Percentiles rank a stretch among this genome's conserved stretches.
phyloP scores from a whole-genome alignment of 164 flowering plant genomes.

The Litsea cubeba region DNA sequence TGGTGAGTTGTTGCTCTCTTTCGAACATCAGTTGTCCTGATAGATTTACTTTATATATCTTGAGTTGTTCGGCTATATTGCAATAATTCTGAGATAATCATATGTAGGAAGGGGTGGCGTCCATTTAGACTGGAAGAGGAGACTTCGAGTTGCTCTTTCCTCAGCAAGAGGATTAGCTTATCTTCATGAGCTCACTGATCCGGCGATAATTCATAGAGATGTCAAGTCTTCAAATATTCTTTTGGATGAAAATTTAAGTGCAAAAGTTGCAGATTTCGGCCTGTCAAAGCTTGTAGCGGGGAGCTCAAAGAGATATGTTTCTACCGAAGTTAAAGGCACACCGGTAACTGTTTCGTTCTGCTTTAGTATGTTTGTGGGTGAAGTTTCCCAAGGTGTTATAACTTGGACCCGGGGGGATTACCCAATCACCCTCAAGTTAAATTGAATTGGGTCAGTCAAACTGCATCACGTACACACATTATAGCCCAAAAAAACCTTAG shows the following conservation, averaged over 20 bases:
- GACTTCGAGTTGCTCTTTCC: conserved; percentile 33
- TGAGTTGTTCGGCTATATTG: neutral
- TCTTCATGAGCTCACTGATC: conserved; percentile 39
- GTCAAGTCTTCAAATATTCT: conserved; percentile 39
- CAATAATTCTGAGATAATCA: neutral
- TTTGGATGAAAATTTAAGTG: conserved; percentile 30
- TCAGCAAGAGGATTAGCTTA: conserved; percentile 41
- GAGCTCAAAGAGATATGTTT: conserved; percentile 19
- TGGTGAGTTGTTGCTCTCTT: conserved; percentile 29
- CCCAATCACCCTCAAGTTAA: neutral
- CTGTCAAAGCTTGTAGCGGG: conserved; percentile 29
- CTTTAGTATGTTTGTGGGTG: neutral
- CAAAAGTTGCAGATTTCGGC: conserved; percentile 44
- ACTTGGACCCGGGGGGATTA: neutral
- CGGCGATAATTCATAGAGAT: conserved; percentile 44
- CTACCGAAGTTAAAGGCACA: conserved; percentile 46
- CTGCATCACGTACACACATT: too few species aligned
- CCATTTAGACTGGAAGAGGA: conserved; percentile 32
- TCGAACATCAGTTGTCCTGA: neutral
- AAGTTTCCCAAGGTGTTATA: neutral
- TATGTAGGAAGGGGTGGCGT: conserved; percentile 31
- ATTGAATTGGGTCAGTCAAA: too few species aligned
- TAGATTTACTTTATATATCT: too few species aligned
- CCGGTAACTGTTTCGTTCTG: conserved; percentile 19
- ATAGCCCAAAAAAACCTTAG: neutral